Conservation (phyloP, 495 filamentous ascomycete species). For the Daldinia grandis region DNA sequence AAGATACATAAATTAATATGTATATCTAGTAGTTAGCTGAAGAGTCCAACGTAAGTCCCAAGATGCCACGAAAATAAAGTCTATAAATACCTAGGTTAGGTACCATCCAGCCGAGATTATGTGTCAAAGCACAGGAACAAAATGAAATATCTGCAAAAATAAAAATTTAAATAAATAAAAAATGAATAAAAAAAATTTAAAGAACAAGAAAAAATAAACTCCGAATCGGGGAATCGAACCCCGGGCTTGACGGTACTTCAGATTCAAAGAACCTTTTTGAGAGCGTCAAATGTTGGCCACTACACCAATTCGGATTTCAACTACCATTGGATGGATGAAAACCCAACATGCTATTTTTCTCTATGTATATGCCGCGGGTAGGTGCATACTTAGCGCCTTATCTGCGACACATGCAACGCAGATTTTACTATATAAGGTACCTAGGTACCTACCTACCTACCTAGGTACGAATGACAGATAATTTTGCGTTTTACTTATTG, state of each 20-base stretch:
- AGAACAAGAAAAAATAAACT: constrained; percentile 32
- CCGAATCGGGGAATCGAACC: constrained; percentile 53
- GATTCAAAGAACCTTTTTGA: constrained; percentile 23
- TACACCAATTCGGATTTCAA: constrained; percentile 49
- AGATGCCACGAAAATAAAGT: no score
- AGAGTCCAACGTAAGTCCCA: neutral
- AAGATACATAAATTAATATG: neutral
- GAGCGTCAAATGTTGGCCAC: constrained; percentile 51
- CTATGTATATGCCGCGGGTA: no score
- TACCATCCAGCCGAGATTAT: no score
- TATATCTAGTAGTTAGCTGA: neutral
- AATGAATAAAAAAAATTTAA: constrained; percentile 24
- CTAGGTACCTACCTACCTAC: no score
- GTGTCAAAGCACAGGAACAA: neutral
- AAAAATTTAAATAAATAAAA: neutral
- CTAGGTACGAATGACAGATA: neutral
- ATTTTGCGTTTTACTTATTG: neutral
- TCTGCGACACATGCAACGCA: neutral
- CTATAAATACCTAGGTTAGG: no score
- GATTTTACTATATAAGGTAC: neutral
- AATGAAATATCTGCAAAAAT: neutral
- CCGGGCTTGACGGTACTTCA: constrained; percentile 46
- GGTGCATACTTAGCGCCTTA: neutral
- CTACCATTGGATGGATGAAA: constrained; percentile 2
- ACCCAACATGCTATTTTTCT: neutral